Evolutionary conservation across 148 eudicot genomes (phyloP).

Genomic region (Spergularia marina): DNA sequence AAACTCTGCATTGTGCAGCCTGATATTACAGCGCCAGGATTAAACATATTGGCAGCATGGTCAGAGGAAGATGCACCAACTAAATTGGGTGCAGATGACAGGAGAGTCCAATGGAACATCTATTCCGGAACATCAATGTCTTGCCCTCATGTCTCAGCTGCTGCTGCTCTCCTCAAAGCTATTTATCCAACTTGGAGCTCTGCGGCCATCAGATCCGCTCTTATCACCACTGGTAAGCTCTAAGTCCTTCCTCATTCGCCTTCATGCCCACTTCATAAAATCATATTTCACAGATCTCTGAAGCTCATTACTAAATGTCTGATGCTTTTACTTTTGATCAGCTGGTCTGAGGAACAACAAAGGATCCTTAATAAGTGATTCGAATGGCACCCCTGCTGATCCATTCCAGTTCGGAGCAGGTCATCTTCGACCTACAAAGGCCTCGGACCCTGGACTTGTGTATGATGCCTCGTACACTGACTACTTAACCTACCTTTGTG

Average conservation of each 20-base stretch:
- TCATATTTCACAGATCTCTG: too few relatives aligned
- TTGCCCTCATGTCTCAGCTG: conserved; percentile 83
- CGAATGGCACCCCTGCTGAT: conserved; percentile 47
- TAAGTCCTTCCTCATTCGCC: background rate
- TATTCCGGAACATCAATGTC: conserved; percentile 88
- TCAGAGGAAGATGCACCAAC: conserved; percentile 65
- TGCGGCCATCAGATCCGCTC: conserved; percentile 90
- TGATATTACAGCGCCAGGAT: conserved; percentile 82
- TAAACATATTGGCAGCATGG: conserved; percentile 87
- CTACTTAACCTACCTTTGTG: conserved; percentile 70
- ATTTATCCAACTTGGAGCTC: conserved; percentile 75
- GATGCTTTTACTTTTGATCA: conserved; percentile 24
- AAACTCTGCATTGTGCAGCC: conserved; percentile 42
- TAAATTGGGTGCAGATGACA: conserved; percentile 42
- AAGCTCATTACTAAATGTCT: background rate
- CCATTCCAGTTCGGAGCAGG: conserved; percentile 88
- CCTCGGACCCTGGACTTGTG: conserved; percentile 87
- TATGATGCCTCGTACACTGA: conserved; percentile 78
- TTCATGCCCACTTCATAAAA: background rate
- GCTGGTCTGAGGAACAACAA: conserved; percentile 58
- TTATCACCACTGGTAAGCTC: conserved; percentile 60
- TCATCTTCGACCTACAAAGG: conserved; percentile 67
- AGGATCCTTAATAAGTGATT: conserved; percentile 53
- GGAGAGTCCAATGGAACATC: conserved; percentile 60
- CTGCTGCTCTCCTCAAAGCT: conserved; percentile 75